Evolutionary conservation across 2,329 filamentous ascomycete genomes (phyloP).

Genomic region (Alternaria viburni): DNA sequence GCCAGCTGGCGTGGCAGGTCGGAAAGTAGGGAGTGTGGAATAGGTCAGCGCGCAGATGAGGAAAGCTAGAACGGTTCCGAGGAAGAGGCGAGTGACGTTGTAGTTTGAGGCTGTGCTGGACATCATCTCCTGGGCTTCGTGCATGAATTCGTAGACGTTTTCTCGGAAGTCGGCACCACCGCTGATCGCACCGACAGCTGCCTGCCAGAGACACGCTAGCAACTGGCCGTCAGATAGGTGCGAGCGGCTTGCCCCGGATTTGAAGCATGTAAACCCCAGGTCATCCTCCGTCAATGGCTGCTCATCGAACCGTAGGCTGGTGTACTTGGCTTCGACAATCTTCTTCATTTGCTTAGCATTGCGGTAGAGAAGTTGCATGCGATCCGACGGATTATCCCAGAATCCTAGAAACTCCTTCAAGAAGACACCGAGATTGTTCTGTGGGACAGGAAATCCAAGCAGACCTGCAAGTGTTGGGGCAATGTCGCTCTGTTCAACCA

Average conservation of each 20-base stretch:
- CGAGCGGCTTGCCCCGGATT: conserved; percentile 5
- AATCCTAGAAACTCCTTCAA: conserved; percentile 79
- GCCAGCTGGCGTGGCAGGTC: conserved; percentile 59
- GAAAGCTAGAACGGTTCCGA: conserved; percentile 55
- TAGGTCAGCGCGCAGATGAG: conserved; percentile 51
- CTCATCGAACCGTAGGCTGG: conserved; percentile 57
- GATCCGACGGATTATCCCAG: conserved; percentile 68
- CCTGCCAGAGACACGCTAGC: conserved; percentile 74
- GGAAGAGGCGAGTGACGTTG: conserved; percentile 68
- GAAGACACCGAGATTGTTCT: conserved; percentile 88
- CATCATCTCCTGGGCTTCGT: conserved; percentile 76
- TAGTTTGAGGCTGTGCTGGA: conserved; percentile 94
- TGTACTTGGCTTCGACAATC: conserved; percentile 77
- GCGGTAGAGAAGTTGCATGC: conserved; percentile 71
- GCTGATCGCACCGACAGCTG: conserved; percentile 24
- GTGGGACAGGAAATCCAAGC: conserved; percentile 84
- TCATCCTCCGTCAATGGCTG: conserved; percentile 10
- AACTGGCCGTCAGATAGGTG: conserved; percentile 34
- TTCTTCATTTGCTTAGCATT: conserved; percentile 83
- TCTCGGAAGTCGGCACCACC: conserved; percentile 15
- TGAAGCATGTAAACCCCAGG: conserved; percentile 17
- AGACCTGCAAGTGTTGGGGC: conserved; percentile 87
- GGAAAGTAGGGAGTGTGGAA: conserved; percentile 41
- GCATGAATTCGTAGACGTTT: conserved; percentile 66
- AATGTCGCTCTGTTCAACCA: conserved; percentile 92